Percentiles rank a stretch among this genome's conserved stretches.
Conservation (phyloP, 2,329 filamentous ascomycete species). For the Scortechinia acanthostroma region DNA sequence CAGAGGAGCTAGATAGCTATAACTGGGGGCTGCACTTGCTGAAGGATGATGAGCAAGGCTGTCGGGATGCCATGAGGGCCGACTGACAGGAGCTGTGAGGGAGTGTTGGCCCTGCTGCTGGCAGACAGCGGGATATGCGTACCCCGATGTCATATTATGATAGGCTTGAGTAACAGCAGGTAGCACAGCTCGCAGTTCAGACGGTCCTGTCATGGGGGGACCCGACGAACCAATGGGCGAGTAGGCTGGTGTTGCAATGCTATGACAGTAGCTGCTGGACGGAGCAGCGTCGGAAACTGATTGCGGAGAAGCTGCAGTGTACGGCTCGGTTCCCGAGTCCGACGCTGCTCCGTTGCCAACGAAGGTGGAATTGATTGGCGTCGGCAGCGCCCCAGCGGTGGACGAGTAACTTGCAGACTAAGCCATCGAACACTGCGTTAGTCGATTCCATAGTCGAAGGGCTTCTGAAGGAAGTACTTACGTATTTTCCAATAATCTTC, state of each 20-base stretch:
- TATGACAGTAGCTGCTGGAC: background rate
- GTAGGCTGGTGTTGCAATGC: background rate
- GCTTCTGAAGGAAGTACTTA: background rate
- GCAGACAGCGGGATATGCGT: background rate
- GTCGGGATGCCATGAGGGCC: background rate
- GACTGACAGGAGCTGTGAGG: background rate
- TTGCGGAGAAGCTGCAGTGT: background rate
- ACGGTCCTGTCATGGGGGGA: background rate
- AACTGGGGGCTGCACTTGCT: background rate
- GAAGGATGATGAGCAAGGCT: background rate
- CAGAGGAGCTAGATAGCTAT: background rate
- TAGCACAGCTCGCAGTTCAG: background rate
- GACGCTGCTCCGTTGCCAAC: background rate
- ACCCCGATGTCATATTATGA: background rate
- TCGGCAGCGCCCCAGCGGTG: background rate
- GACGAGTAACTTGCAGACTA: conserved; percentile 2
- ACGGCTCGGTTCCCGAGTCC: background rate
- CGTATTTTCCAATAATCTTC: conserved; percentile 99
- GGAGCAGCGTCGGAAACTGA: background rate
- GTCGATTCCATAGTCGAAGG: background rate
- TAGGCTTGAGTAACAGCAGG: background rate
- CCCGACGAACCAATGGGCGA: background rate
- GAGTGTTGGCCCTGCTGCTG: background rate
- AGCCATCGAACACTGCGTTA: background rate
- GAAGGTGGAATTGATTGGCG: background rate